Evolutionary conservation across 2,329 filamentous ascomycete genomes (phyloP), one percentile per base, ranked within the genome.

Genomic region (Fusarium oligoseptatum): DNA sequence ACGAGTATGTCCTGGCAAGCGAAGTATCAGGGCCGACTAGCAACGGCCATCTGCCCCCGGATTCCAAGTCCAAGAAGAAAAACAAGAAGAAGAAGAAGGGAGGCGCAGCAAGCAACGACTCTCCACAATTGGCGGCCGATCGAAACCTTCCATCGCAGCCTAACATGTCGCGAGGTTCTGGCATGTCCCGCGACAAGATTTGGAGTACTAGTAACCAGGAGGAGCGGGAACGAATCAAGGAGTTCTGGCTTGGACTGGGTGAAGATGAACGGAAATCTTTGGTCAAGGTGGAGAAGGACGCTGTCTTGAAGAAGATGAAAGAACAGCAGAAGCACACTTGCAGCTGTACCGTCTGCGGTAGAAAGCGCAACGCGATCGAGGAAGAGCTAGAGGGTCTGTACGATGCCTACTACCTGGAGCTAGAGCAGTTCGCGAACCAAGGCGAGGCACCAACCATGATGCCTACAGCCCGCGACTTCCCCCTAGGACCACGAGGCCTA

Each of bases 281-380:
- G 56, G 95, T 99, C 80, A 98, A 98, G 84, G 96, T 99, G 34
- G 97, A 99, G 84, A 99, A 99, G 85, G 96, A 99, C 84, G 96
- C 97, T 9, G 97, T 99, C 1, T 86, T 99, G 66, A 95, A 94
- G 81, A 99, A 99, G 87, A 99, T 99, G 97, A 99, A 99, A 88
- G 97, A 99, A 84, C 97, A 99, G 84, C 97, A 99, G 83, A 98
- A 98, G 84, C 95, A 98, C 83, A 98, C 96, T 3, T 99, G 97
- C 87, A 98, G 95, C 82, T 99, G 97, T 84, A 97, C 95, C 6
- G 96, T 99, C 45, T 99, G 97, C 83, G 97, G 97, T 63, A 91
- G 97, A 76, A 99, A 99, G 86, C 92, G 97, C 64, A 98, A 94
- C 14, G 97, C 97, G 43, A 99, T 99, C 77, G 97, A 99, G 84